phyloP scores from a whole-genome alignment of 495 filamentous ascomycete species.

The Aspergillus bridgeri region DNA sequence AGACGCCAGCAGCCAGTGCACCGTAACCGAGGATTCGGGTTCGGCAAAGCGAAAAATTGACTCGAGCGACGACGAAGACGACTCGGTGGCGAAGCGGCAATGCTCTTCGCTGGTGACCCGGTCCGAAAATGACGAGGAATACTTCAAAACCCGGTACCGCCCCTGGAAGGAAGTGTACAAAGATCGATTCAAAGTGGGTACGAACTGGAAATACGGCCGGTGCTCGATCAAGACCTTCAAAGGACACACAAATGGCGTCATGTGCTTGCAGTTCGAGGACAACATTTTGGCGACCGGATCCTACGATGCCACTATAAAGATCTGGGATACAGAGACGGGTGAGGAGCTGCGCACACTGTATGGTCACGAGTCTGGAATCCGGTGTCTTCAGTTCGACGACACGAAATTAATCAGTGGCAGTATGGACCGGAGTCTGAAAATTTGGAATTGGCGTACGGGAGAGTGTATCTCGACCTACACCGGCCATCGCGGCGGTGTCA shows the following conservation, averaged over 20 bases:
- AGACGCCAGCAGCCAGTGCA: constrained; percentile 14
- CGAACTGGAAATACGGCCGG: constrained; percentile 93
- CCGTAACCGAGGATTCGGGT: constrained; percentile 21
- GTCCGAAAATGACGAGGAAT: constrained; percentile 35
- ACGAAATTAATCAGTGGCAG: constrained; percentile 83
- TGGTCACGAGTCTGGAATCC: constrained; percentile 78
- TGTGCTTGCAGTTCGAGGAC: constrained; percentile 94
- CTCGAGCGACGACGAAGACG: constrained; percentile 24
- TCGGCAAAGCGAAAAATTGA: constrained; percentile 41
- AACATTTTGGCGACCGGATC: constrained; percentile 90
- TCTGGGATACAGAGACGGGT: constrained; percentile 90
- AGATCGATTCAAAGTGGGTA: constrained; percentile 83
- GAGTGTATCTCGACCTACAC: constrained; percentile 77
- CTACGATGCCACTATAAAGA: constrained; percentile 90
- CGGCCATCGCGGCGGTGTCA: constrained; percentile 75
- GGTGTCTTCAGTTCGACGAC: constrained; percentile 91
- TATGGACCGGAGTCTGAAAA: constrained; percentile 74
- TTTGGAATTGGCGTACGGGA: constrained; percentile 97
- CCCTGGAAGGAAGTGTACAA: constrained; percentile 95
- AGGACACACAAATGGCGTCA: constrained; percentile 92
- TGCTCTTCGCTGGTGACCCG: constrained; percentile 30
- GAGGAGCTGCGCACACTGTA: constrained; percentile 76
- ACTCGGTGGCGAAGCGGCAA: constrained; percentile 34
- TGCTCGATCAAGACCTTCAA: constrained; percentile 77
- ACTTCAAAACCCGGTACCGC: constrained; percentile 50